Evolutionary conservation across 2,329 filamentous ascomycete genomes (phyloP).

Genomic region (Aspergillus pseudoterreus): DNA sequence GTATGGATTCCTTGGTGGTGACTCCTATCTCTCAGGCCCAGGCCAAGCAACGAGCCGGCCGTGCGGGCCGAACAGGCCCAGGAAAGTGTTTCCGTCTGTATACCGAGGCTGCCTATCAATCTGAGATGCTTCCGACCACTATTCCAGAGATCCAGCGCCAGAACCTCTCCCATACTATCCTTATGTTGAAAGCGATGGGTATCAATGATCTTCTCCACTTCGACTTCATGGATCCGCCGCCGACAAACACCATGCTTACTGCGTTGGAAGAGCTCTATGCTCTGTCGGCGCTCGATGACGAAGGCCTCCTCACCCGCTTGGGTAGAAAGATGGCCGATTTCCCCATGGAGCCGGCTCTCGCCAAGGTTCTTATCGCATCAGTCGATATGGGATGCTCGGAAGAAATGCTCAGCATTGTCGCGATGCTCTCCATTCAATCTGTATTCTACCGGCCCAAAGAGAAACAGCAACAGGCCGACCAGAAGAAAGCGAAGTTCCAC

Average conservation of each 20-base stretch:
- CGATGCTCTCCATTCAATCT: constrained; percentile 82
- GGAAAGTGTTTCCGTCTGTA: constrained; percentile 96
- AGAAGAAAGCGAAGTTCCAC: constrained; percentile 97
- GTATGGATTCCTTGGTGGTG: constrained; percentile 94
- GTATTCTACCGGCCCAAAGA: constrained; percentile 97
- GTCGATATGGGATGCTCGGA: constrained; percentile 88
- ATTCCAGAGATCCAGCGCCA: constrained; percentile 96
- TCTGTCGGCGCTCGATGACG: constrained; percentile 85
- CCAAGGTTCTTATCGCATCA: constrained; percentile 84
- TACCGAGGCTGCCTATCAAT: constrained; percentile 91
- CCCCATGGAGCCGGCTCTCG: constrained; percentile 90
- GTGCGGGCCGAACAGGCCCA: constrained; percentile 89
- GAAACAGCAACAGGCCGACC: constrained; percentile 92
- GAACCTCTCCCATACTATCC: constrained; percentile 86
- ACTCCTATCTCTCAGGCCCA: constrained; percentile 96
- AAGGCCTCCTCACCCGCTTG: constrained; percentile 85
- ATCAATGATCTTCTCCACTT: constrained; percentile 97
- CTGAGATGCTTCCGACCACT: constrained; percentile 93
- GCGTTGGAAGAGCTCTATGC: constrained; percentile 94
- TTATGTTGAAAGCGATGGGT: constrained; percentile 98
- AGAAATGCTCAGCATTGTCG: constrained; percentile 89
- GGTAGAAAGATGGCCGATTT: constrained; percentile 98
- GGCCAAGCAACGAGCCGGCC: constrained; percentile 87
- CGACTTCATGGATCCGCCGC: constrained; percentile 98
- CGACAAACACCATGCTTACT: constrained; percentile 95